These are phyloP conservation scores for Trametes pubescens DNA, from an alignment of 1,284 basidiomycete species.

Conservation along the genomic window DNA sequence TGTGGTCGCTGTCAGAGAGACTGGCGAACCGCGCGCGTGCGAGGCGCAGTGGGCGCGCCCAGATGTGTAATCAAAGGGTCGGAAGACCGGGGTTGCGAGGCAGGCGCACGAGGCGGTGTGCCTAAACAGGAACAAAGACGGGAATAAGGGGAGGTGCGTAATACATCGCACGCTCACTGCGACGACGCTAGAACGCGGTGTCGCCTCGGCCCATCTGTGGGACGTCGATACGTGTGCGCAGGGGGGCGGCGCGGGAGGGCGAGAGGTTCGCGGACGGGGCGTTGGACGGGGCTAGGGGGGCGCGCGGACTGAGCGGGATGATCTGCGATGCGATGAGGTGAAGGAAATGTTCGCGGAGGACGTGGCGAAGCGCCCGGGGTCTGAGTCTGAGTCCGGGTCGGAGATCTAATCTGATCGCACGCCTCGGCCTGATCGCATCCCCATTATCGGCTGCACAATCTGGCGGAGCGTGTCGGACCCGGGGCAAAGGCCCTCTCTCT, in stretches of 20 bases:
- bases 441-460: conserved; percentile 30
- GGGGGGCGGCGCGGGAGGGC: not conserved
- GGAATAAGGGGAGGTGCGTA: not conserved
- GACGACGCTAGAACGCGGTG: too few species aligned
- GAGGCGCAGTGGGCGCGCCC: conserved; percentile 2
- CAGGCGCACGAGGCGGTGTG: not conserved
- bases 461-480: conserved; percentile 34
- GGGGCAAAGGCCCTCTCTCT: conserved; percentile 23
- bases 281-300: not conserved
- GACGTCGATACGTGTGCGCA: too few species aligned
- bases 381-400: conserved; percentile 17
- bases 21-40: conserved; percentile 4
- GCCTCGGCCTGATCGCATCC: conserved; percentile 18
- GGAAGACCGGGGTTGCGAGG: conserved; percentile 2
- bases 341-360: conserved; percentile 31
- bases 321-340: not conserved
- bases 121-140: conserved; percentile 16
- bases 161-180: not conserved
- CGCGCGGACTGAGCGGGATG: conserved; percentile 3
- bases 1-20: conserved; percentile 5
- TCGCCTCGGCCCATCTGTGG: too few species aligned
- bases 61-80: conserved; percentile 4
- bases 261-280: conserved; percentile 29
- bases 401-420: conserved; percentile 35
- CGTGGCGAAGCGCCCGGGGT: conserved; percentile 1